These are phyloP conservation scores for Rhamnella rubrinervis DNA, from an alignment of 331 rosid species.

Conservation along the genomic window DNA sequence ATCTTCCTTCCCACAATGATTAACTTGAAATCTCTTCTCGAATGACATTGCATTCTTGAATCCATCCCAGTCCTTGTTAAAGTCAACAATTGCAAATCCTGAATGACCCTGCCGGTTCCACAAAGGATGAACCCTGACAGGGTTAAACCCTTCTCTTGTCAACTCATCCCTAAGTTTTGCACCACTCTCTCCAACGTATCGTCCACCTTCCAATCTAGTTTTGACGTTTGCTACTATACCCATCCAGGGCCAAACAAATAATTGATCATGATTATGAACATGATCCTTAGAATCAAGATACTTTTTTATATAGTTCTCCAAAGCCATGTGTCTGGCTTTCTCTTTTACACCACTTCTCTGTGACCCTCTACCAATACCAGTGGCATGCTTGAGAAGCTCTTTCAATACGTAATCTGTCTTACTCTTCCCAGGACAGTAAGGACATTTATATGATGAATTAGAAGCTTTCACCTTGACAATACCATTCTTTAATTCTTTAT, in stretches of 20 bases:
- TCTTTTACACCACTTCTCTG: conserved; percentile 31
- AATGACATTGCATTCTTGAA: conserved; percentile 63
- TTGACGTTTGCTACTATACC: conserved; percentile 71
- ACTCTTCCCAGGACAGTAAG: conserved; percentile 47
- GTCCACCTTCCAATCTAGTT: conserved; percentile 48
- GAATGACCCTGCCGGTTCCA: conserved; percentile 70
- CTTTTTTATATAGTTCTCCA: conserved; percentile 41
- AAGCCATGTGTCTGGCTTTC: conserved; percentile 57
- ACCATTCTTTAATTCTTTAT: conserved; percentile 49
- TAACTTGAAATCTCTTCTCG: conserved; percentile 56
- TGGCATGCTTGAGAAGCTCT: conserved; percentile 63
- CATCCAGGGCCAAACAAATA: conserved; percentile 74
- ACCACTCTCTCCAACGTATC: conserved; percentile 63
- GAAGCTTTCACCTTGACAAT: conserved; percentile 30
- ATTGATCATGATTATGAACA: conserved; percentile 22
- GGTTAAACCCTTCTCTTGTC: conserved; percentile 56
- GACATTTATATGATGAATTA: conserved; percentile 54
- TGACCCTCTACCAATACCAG: conserved; percentile 24
- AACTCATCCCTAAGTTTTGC: conserved; percentile 57
- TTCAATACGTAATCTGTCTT: conserved; percentile 27
- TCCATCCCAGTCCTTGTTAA: conserved; percentile 64
- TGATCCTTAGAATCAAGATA: conserved; percentile 25
- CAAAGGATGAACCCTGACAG: conserved; percentile 58
- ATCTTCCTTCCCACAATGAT: conserved; percentile 55
- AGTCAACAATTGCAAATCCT: conserved; percentile 65